Conservation (phyloP, 2,329 filamentous ascomycete genomes). For the Helicocarpus griseus region DNA sequence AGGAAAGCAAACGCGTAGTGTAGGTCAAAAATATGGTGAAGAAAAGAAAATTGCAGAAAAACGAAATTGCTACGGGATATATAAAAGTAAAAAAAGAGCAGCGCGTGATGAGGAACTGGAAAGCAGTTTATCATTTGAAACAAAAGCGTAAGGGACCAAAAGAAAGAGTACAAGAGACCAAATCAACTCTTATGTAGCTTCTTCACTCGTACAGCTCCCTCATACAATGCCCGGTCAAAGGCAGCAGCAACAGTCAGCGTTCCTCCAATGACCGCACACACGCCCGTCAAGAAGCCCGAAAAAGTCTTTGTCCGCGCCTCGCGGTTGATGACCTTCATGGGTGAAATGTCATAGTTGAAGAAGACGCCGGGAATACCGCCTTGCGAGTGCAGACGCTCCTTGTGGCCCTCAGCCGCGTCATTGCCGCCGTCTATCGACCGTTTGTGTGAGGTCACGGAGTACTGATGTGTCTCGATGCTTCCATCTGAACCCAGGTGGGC, state of each 20-base stretch:
- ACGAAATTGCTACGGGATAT: neutral
- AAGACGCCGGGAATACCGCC: constrained; percentile 96
- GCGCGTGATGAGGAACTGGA: too few relatives aligned
- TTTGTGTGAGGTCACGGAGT: constrained; percentile 95
- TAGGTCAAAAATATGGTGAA: too few relatives aligned
- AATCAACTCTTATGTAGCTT: constrained; percentile 62
- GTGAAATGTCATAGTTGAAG: constrained; percentile 98
- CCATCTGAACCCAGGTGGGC: constrained; percentile 57
- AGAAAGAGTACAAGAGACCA: too few relatives aligned
- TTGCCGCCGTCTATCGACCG: constrained; percentile 74
- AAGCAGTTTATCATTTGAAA: too few relatives aligned
- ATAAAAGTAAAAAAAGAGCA: neutral
- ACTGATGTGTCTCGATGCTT: constrained; percentile 95
- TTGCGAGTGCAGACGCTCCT: constrained; percentile 78
- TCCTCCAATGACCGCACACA: constrained; percentile 90
- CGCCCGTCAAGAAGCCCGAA: constrained; percentile 80
- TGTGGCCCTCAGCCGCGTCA: constrained; percentile 78
- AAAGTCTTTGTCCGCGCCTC: constrained; percentile 86
- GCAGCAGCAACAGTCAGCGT: constrained; percentile 93
- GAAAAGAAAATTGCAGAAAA: too few relatives aligned
- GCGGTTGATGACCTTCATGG: constrained; percentile 98
- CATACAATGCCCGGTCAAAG: constrained; percentile 81
- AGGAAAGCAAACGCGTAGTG: too few relatives aligned
- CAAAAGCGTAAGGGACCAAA: neutral
- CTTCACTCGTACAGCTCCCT: constrained; percentile 73